Conservation (phyloP, 768 basidiomycete genomes). For the Leccinum subgranulosum region DNA sequence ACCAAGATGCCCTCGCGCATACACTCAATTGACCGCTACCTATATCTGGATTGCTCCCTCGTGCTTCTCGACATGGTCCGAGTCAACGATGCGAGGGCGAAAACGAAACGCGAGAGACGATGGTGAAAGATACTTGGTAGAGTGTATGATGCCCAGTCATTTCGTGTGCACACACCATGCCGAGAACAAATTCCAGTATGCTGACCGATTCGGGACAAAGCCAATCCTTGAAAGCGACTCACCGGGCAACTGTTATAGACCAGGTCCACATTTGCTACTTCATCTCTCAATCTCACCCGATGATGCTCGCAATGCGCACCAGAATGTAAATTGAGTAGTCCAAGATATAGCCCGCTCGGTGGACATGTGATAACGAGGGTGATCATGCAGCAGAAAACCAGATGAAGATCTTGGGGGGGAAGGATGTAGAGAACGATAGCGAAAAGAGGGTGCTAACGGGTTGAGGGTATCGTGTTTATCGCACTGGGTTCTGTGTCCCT, state of each 20-base stretch:
- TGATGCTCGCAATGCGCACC: too few species aligned
- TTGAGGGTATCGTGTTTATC: neutral
- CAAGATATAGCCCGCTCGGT: too few species aligned
- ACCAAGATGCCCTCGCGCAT: neutral
- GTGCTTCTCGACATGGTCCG: neutral
- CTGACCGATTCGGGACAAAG: neutral
- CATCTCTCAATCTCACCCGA: too few species aligned
- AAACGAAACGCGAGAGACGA: neutral
- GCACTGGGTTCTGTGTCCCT: too few species aligned
- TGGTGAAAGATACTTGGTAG: neutral
- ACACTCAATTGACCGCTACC: neutral
- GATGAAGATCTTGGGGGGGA: too few species aligned
- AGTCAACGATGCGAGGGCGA: neutral
- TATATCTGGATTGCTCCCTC: neutral
- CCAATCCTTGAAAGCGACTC: too few species aligned
- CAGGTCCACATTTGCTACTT: too few species aligned
- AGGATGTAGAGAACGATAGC: too few species aligned
- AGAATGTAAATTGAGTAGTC: too few species aligned
- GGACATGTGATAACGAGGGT: too few species aligned
- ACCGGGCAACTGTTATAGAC: too few species aligned
- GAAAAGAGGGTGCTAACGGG: neutral
- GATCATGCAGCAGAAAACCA: too few species aligned
- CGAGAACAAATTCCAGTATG: neutral
- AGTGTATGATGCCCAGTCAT: neutral
- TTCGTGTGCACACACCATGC: neutral